A percentile compares a stretch with the other conserved stretches of the same genome.
phyloP scores from a whole-genome alignment of 805 yeast genomes.

The Candida vartiovaarae region DNA sequence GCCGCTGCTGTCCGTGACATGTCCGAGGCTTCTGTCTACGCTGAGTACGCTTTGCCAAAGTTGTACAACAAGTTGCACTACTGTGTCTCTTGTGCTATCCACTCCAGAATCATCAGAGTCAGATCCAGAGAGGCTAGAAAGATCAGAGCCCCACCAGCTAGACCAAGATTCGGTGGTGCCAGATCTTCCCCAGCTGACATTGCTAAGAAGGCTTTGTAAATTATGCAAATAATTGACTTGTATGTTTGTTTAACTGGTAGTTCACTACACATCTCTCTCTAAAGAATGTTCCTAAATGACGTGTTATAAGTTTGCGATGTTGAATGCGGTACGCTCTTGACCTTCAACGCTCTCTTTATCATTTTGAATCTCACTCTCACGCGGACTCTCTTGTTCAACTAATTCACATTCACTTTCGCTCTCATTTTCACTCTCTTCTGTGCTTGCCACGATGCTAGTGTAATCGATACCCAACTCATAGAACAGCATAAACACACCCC shows the following conservation, averaged over 20 bases:
- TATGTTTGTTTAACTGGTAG: constrained; percentile 1
- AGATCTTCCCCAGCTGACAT: constrained; percentile 96
- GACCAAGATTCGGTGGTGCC: constrained; percentile 97
- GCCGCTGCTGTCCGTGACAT: constrained; percentile 99
- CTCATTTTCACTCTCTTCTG: not conserved
- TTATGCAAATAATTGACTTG: constrained; percentile 8
- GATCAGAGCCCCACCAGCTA: constrained; percentile 97
- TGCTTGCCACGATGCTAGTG: not conserved
- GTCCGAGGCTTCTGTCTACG: constrained; percentile 98
- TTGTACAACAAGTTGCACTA: constrained; percentile 99
- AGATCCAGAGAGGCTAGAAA: constrained; percentile 99
- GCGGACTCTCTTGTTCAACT: not conserved
- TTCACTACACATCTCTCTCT: not conserved
- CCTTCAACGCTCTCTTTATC: constrained; percentile 1
- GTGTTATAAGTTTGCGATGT: constrained; percentile 3
- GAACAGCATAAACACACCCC: constrained; percentile 89
- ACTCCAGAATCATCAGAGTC: constrained; percentile 99
- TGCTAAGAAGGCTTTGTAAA: constrained; percentile 82
- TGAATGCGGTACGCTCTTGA: constrained; percentile 3
- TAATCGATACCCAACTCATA: constrained; percentile 48
- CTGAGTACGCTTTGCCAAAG: constrained; percentile 99
- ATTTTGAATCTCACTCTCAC: not conserved
- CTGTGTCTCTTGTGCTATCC: constrained; percentile 99
- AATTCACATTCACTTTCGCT: not conserved
- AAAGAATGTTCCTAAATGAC: not conserved